phyloP scores from a whole-genome alignment of 108 stramenopile genomes.

The Nitzschia inconspicua region DNA sequence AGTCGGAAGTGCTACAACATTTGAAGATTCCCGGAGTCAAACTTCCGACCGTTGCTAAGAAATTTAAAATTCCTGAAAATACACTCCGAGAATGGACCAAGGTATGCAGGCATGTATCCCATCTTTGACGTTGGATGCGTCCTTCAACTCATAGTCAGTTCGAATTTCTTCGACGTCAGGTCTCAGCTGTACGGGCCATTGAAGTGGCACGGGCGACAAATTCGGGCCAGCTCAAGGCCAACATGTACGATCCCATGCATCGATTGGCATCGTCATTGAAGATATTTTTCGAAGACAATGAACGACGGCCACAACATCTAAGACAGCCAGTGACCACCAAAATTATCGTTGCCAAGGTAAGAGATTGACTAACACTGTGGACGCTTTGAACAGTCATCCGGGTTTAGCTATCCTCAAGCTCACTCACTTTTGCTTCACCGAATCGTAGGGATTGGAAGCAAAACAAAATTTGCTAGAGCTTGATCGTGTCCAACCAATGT shows the following conservation, averaged over 20 bases:
- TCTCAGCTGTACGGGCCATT: slow-evolving; percentile 14
- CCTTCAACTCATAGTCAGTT: not conserved
- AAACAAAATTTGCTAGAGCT: slow-evolving; percentile 19
- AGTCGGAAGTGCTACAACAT: slow-evolving; percentile 18
- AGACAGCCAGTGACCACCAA: slow-evolving; percentile 27
- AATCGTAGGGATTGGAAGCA: slow-evolving; percentile 25
- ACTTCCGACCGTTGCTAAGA: slow-evolving; percentile 16
- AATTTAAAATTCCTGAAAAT: slow-evolving; percentile 27
- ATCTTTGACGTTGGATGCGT: not conserved
- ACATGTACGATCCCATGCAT: slow-evolving; percentile 27
- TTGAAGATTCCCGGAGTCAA: slow-evolving; percentile 16
- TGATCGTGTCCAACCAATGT: slow-evolving; percentile 22
- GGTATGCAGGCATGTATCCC: not conserved
- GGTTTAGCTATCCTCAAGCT: too few species aligned
- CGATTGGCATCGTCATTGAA: slow-evolving; percentile 16
- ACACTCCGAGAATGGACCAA: slow-evolving; percentile 34
- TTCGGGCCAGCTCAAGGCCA: slow-evolving; percentile 27
- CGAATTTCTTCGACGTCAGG: too few species aligned
- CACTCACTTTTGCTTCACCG: too few species aligned
- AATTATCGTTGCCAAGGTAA: slow-evolving; percentile 21
- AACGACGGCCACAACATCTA: slow-evolving; percentile 7
- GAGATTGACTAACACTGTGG: not conserved
- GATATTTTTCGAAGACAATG: slow-evolving; percentile 30
- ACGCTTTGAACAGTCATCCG: not conserved
- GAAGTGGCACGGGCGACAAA: slow-evolving; percentile 17